Conservation (phyloP, 306 rosid species). For the Vigna unguiculata region DNA sequence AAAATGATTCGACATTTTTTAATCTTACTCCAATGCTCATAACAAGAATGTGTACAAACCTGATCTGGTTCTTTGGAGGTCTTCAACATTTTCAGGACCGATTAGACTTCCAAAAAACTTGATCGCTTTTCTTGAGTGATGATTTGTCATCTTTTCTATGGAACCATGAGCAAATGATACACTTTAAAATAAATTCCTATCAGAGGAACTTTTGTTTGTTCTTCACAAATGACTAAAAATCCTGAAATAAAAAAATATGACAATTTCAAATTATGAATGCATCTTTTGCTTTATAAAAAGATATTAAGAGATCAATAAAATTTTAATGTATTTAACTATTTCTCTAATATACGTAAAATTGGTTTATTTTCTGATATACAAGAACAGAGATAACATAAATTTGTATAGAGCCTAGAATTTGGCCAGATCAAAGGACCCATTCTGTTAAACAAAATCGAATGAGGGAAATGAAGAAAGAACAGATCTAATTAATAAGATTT, state of each 20-base stretch:
- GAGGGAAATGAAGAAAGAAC: conserved; percentile 25
- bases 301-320: too few relatives aligned
- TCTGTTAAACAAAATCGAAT: conserved; percentile 23
- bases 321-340: too few relatives aligned
- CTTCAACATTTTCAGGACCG: conserved; percentile 52
- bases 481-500: conserved; percentile 30
- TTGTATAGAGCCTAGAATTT: too few relatives aligned
- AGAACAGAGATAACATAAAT: too few relatives aligned
- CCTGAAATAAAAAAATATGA: conserved; percentile 43
- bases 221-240: conserved; percentile 32
- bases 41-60: conserved; percentile 46
- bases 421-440: background rate
- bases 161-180: conserved; percentile 13
- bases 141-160: conserved; percentile 54
- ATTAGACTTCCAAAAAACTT: conserved; percentile 47
- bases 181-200: conserved; percentile 24
- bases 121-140: conserved; percentile 51
- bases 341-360: too few relatives aligned
- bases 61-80: conserved; percentile 60
- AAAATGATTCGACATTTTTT: background rate
- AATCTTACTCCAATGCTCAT: conserved; percentile 31
- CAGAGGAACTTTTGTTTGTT: conserved; percentile 5
- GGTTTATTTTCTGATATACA: too few relatives aligned
- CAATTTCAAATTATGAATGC: conserved; percentile 25
- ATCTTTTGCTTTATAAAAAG: background rate